A percentile compares a stretch with the other conserved stretches of the same genome.
Evolutionary conservation across 768 basidiomycete genomes (phyloP).

Genomic region (Tricholomella constricta): DNA sequence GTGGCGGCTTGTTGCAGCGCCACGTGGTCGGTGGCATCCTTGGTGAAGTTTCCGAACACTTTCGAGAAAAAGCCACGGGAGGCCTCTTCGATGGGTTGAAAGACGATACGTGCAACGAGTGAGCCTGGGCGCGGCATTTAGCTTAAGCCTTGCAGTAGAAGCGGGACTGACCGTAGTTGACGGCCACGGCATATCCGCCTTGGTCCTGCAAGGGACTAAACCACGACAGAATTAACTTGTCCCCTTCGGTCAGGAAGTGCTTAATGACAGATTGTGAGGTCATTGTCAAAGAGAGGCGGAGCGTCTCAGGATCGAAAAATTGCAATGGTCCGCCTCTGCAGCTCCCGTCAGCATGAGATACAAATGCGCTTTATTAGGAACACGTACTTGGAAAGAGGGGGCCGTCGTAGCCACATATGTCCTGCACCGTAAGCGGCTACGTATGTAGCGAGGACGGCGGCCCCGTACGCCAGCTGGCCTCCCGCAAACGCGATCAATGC

Average conservation of each 20-base stretch:
- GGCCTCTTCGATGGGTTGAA: conserved; percentile 96
- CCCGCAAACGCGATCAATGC: conserved; percentile 83
- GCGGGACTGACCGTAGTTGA: conserved; percentile 79
- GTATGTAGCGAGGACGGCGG: conserved; percentile 60
- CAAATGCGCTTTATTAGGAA: background rate
- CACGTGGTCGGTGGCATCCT: conserved; percentile 14
- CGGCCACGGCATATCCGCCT: conserved; percentile 93
- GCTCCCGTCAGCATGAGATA: background rate
- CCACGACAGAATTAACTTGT: conserved; percentile 85
- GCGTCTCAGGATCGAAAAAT: conserved; percentile 39
- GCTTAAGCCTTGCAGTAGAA: background rate
- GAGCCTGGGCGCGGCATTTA: conserved; percentile 60
- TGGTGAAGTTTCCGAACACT: conserved; percentile 33
- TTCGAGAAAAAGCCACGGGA: conserved; percentile 88
- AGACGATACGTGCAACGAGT: conserved; percentile 86
- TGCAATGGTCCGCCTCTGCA: conserved; percentile 11
- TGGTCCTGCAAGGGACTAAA: conserved; percentile 86
- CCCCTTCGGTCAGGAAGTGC: conserved; percentile 94
- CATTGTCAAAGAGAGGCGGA: conserved; percentile 78
- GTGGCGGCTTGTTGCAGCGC: conserved; percentile 44
- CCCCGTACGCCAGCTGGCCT: conserved; percentile 80
- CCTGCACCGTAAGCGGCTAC: conserved; percentile 38
- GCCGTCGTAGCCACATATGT: conserved; percentile 33
- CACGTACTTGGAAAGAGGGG: conserved; percentile 20
- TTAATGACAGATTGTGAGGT: conserved; percentile 89